Percentiles rank a stretch among this genome's conserved stretches.
Evolutionary conservation across 176 grass and related monocot genomes (phyloP).

Genomic region (Phoenix dactylifera): DNA sequence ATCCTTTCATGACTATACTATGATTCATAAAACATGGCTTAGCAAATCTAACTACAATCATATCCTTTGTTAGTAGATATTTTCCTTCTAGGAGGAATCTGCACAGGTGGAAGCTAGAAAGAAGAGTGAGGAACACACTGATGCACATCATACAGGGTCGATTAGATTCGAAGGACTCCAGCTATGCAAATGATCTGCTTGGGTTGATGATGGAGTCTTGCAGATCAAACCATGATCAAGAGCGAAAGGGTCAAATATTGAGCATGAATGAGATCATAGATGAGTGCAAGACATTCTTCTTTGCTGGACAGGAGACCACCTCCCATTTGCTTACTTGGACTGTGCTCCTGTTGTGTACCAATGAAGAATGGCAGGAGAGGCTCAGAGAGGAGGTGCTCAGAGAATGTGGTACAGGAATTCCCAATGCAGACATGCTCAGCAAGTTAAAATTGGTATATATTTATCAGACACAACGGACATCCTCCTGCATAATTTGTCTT

Average conservation of each 20-base stretch:
- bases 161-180: background rate
- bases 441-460: no score
- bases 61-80: slow-evolving; percentile 1
- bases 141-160: slow-evolving; percentile 24
- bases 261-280: slow-evolving; percentile 8
- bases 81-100: slow-evolving; percentile 24
- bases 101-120: slow-evolving; percentile 19
- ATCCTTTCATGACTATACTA: no score
- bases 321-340: slow-evolving; percentile 8
- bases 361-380: no score
- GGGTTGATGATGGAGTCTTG: slow-evolving; percentile 32
- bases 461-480: no score
- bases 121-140: slow-evolving; percentile 17
- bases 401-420: no score
- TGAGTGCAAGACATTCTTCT: slow-evolving; percentile 14
- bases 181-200: slow-evolving; percentile 40
- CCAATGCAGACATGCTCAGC: no score
- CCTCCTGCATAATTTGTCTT: no score
- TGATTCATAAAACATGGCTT: no score
- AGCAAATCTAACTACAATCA: no score
- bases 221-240: background rate
- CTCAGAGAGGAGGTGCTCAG: no score
- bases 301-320: slow-evolving; percentile 3
- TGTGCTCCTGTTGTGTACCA: slow-evolving; percentile 1
- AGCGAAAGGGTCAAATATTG: background rate